Base-by-base conservation (phyloP, 148 eudicot species). In the Cornus suecica region DNA sequence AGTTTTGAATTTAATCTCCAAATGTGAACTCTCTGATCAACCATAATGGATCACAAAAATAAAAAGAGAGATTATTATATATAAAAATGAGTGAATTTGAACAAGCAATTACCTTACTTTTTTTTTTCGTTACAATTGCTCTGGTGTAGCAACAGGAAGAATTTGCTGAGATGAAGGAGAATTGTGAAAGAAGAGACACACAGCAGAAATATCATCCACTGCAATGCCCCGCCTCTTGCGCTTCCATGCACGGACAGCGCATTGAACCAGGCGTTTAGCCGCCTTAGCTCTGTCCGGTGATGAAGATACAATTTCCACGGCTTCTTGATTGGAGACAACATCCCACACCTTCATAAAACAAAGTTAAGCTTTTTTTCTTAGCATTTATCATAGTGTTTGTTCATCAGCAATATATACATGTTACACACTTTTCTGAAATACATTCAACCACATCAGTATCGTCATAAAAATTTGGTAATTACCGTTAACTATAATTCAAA, bases 311-410 rank as follows among this genome's bases (percentile, higher is more conserved):
- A 93, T 87, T 42, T 90, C 52, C 45, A 93, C 92, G 0, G 97
- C 97, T 76, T 94, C 97, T 83, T 92, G 84, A 67, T 94, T 94
- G 5, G 97, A 92, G 24, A 94, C 62, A 48, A 94, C 98, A 84
- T 94, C 95, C 98, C 98, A 94, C 14, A 94, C 98, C 98, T 94
- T 30, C 48, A 76, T 5, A 71, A 1, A 58, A 52, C 14, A 58
- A 58, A 1, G 1, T 18, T 0, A 56, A 56, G 18, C 3, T 3
- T 15, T 3, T 15, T 48, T 48, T 48, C 1, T 48, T 48, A 48
- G 54, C 18, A 34, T 34, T 34, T 9, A 34, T 34, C 41, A 5
- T 34, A 34, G 41, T 48, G 11, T 48, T 48, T 48, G 54, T 18
- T 48, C 18, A 48, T 1, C 14, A 41, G 45, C 45, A 41, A 41